Evolutionary conservation across 176 grass and related monocot species (phyloP).

Genomic region (Thinopyrum elongatum): DNA sequence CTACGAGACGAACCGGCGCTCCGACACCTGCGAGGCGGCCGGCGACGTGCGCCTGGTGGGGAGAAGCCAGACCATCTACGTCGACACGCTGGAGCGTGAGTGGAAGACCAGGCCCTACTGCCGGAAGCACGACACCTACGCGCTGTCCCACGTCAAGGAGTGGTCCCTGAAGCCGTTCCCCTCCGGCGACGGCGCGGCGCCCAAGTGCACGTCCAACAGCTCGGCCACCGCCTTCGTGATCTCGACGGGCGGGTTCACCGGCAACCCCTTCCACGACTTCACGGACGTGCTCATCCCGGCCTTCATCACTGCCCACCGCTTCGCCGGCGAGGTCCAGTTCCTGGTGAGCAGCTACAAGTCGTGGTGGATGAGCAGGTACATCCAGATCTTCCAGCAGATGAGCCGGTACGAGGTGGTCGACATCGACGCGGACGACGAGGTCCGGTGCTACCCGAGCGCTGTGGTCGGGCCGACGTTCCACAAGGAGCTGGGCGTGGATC

Average conservation of each 20-base stretch:
- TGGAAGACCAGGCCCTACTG: slow-evolving; percentile 55
- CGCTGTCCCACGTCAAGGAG: slow-evolving; percentile 50
- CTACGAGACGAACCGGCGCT: slow-evolving; percentile 53
- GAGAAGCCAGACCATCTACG: slow-evolving; percentile 28
- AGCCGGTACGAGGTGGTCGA: slow-evolving; percentile 68
- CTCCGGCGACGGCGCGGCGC: neutral
- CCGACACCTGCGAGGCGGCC: slow-evolving; percentile 55
- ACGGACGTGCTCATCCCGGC: slow-evolving; percentile 84
- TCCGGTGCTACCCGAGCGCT: slow-evolving; percentile 56
- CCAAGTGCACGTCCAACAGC: slow-evolving; percentile 46
- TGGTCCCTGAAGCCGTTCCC: slow-evolving; percentile 46
- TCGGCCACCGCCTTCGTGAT: slow-evolving; percentile 53
- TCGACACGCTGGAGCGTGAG: slow-evolving; percentile 28
- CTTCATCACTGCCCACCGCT: slow-evolving; percentile 56
- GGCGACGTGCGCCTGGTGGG: slow-evolving; percentile 55
- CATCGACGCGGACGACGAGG: slow-evolving; percentile 48
- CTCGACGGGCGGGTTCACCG: slow-evolving; percentile 64
- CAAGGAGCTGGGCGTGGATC: slow-evolving; percentile 60
- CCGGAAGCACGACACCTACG: slow-evolving; percentile 49
- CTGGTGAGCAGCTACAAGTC: slow-evolving; percentile 60
- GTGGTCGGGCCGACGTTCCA: slow-evolving; percentile 66
- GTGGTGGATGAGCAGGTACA: slow-evolving; percentile 72
- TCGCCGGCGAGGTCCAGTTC: slow-evolving; percentile 67
- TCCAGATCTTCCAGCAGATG: slow-evolving; percentile 58
- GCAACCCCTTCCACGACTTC: slow-evolving; percentile 89